Base-by-base conservation (phyloP, 768 basidiomycete genomes). In the Lyophyllum atratum region DNA sequence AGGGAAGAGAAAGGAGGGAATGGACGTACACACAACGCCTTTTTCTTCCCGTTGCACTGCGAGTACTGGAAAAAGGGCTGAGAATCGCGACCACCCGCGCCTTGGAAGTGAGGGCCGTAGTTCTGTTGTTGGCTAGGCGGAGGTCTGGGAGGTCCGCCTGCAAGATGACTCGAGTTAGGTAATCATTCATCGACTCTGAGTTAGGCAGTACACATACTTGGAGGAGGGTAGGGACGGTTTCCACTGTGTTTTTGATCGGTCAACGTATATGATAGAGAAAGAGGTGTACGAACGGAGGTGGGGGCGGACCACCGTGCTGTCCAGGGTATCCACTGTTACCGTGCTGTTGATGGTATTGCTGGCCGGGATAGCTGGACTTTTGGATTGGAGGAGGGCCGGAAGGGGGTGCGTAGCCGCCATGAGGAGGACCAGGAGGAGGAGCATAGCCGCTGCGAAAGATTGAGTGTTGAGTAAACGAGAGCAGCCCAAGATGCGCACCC, bases 11-110 rank as follows among this genome's bases (percentile, higher is more conserved):
- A 22, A 49, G 21, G 33, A 37, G n/a, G 24, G 15, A 2, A 25
- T 22, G 42, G 24, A 72, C 90, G 59, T 70, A 95, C 92, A 56
- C 89, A 89, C 11, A 98, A 78, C 0, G 94, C 96, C 72, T 94
- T 98, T 72, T 87, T 89, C 72, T 79, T 86, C 28, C 94, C 92
- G 19, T 75, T 92, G 67, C 95, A 97, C 64, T 93, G 92, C 2
- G 93, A 95, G 65, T 93, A 94, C 64, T 91, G 87, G 76, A 93
- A 95, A 70, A 72, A 90, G 2, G 83, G 80, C 61, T 89, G 85
- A 34, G 77, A 74, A 49, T 72, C 70, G 31, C 76, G 75, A 42
- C 80, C 74, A 19, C 80, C 73, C 2, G 73, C 55, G 21, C 71
- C 77, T 57, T 84, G 76, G 47, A 80, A 71, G 49, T 85, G 84